Evolutionary conservation across 805 yeast species (phyloP), one percentile per base, ranked within the genome.

Genomic region (Candida coquimbonensis): DNA sequence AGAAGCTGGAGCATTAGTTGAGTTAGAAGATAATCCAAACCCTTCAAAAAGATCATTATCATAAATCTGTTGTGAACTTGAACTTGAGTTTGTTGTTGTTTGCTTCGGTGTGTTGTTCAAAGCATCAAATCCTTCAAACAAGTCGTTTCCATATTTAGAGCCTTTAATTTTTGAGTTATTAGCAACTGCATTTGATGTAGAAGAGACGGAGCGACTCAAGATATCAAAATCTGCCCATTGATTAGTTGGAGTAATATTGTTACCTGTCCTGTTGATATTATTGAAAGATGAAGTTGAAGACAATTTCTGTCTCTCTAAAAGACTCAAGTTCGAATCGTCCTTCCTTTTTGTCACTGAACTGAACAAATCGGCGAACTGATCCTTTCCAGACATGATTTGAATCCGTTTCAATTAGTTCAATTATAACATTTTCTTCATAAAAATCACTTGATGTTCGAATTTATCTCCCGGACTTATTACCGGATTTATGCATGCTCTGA

Each of bases 191-290:
- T 40, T 21, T 4, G 49, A 27, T 12, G n/a, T 39, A 14, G 48
- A 25, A 11, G 40, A 39, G 5, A 37, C 35, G 0, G 54, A 38
- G 12, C 39, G 42, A 12, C 53, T 53, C 13, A 74, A 50, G n/a
- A 67, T 40, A 49, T 70, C 76, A 36, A 74, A 51, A 40, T 67
- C 64, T 3, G 66, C 57, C 69, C 69, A 68, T 44, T 56, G 57
- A 34, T 49, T 45, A 19, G 12, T 8, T 16, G 35, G n/a, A 24
- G 27, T 44, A 21, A 3, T 29, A 29, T 29, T 29, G 31, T 29
- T 9, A 11, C 13, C 13, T 29, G 31, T 11, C 31, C 36, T 36
- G 34, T 38, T 42, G 6, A n/a, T 27, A 26, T 35, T 29, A 24
- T 33, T n/a, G 27, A 16, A 35, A 40, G 31, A 39, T 45, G 43